These are phyloP conservation scores for Hypoxylon rickii DNA, from an alignment of 495 filamentous ascomycete species.

Conservation along the genomic window DNA sequence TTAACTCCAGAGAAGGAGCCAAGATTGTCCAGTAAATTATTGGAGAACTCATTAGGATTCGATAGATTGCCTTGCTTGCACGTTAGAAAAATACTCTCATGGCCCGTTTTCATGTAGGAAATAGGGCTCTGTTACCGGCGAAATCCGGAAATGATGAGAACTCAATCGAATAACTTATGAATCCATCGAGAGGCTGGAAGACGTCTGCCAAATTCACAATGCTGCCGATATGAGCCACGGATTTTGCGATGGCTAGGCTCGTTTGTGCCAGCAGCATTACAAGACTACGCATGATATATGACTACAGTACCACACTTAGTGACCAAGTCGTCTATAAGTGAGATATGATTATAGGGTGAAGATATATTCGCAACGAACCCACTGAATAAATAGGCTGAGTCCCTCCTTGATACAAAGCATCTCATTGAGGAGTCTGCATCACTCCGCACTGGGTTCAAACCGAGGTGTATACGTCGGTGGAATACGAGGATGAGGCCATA, in stretches of 20 bases:
- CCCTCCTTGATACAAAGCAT: no score
- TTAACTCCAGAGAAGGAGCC: slow-evolving; percentile 52
- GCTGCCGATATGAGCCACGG: slow-evolving; percentile 6
- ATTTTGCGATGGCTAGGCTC: slow-evolving; percentile 22
- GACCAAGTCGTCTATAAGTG: no score
- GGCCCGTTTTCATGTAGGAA: background rate
- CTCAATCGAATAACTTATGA: slow-evolving; percentile 65
- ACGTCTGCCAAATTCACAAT: slow-evolving; percentile 31
- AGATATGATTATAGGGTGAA: background rate
- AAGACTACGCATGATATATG: slow-evolving; percentile 24
- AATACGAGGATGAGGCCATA: slow-evolving; percentile 13
- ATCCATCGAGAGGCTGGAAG: slow-evolving; percentile 53
- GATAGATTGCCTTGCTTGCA: slow-evolving; percentile 48
- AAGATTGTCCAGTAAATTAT: slow-evolving; percentile 60
- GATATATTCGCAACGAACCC: background rate
- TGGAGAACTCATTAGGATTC: slow-evolving; percentile 60
- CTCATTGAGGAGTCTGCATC: no score
- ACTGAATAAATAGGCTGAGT: no score
- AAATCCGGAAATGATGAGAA: slow-evolving; percentile 66
- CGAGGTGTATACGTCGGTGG: slow-evolving; percentile 5
- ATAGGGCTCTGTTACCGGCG: slow-evolving; percentile 47
- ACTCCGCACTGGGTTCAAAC: no score
- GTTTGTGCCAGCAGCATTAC: slow-evolving; percentile 19
- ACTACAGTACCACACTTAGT: no score
- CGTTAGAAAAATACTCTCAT: slow-evolving; percentile 7